Base-by-base conservation (phyloP, 495 filamentous ascomycete species). In the Aspergillus bridgeri region DNA sequence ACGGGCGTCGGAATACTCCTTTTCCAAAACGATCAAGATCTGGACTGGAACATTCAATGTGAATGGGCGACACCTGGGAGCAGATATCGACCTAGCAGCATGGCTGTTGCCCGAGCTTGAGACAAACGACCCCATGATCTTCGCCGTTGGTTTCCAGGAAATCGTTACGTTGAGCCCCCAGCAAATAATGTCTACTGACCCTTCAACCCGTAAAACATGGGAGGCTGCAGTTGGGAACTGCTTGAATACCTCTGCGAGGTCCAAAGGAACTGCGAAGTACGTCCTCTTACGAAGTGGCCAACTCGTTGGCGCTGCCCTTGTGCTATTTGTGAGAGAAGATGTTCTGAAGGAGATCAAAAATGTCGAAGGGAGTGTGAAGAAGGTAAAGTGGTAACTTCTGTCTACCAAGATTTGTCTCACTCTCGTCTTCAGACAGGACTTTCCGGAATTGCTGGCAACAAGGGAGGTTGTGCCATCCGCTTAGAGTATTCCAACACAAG, bases 141-240 rank as follows among this genome's bases (percentile, higher is more conserved):
- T 95, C 51, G 92, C 85, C 8, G 85, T 96, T 25, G 94, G 91
- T 0, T 98, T 99, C 62, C 94, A 99, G 64, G 94, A 99, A 74
- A 98, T 99, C 53, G 95, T 99, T 17, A 87, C 93, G 65, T 79
- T 99, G 15, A 96, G 90, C 64, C 93, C 95, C 18, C 93, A 98
- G 69, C 95, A 99, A 66, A 98, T 99, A 65, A 98, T 99, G 92
- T 95, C 94, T 53, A 97, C 92, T 42, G 92, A 98, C 76, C 94
- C 95, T 21, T 82, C 82, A 8, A 83, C 89, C 55, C 87, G 92
- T 51, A 86, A 92, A 65, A 74, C 81, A 20, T 99, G 94, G 94
- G 93, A 99, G 69, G 70, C 74, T 58, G 86, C 91, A 6, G 90
- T 97, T 9, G 84, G 86, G 57, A 79, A 76, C 54, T 90, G 88